Evolutionary conservation across 257 asterid species (phyloP).

Genomic region (Fraxinus americana): DNA sequence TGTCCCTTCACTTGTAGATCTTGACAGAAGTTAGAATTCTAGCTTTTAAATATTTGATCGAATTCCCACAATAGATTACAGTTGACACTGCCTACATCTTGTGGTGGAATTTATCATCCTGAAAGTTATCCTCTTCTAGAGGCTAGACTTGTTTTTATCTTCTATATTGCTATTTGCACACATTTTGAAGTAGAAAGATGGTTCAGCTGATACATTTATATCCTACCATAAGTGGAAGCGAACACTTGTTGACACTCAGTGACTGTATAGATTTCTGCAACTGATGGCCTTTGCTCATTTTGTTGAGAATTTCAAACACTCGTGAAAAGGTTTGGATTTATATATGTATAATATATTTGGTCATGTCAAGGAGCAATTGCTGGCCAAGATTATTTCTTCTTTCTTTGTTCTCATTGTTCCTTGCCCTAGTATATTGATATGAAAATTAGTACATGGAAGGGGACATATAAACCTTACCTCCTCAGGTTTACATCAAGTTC

Average conservation of each 20-base stretch:
- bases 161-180: not conserved
- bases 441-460: no score
- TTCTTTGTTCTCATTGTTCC: not conserved
- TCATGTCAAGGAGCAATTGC: no score
- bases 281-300: not conserved
- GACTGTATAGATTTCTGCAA: no score
- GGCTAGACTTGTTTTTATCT: not conserved
- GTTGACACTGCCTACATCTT: not conserved
- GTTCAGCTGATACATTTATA: not conserved
- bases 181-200: not conserved
- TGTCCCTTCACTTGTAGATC: not conserved
- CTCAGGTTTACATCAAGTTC: not conserved
- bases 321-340: not conserved
- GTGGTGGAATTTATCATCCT: not conserved
- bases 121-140: not conserved
- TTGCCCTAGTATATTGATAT: not conserved
- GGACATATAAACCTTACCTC: not conserved
- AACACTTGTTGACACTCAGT: no score
- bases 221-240: not conserved
- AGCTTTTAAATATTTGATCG: not conserved
- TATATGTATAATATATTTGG: not conserved
- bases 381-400: no score
- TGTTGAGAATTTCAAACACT: not conserved
- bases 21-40: not conserved
- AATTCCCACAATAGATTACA: not conserved